Evolutionary conservation across 257 asterid species (phyloP).

Genomic region (Nicotiana benthamiana): DNA sequence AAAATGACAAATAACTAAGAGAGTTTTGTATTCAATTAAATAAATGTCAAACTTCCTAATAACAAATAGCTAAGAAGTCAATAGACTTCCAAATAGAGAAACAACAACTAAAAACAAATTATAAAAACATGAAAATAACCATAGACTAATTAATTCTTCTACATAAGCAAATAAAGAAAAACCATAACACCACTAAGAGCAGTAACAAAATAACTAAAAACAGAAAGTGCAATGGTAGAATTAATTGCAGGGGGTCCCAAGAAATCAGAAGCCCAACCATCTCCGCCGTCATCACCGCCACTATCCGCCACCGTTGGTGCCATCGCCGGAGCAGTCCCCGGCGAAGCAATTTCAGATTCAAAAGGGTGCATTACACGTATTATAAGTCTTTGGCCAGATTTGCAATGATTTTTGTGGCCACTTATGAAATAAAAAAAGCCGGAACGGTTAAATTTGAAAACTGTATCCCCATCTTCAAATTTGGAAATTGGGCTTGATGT

Average conservation of each 20-base stretch:
- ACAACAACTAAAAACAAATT: too few relatives aligned
- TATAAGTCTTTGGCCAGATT: slow-evolving; percentile 48
- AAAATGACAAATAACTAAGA: too few relatives aligned
- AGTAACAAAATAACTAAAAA: slow-evolving; percentile 24
- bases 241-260: slow-evolving; percentile 19
- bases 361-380: slow-evolving; percentile 60
- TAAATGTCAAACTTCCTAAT: too few relatives aligned
- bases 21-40: too few relatives aligned
- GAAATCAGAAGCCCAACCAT: slow-evolving; percentile 9
- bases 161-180: slow-evolving; percentile 23
- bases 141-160: background rate
- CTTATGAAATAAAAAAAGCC: slow-evolving; percentile 73
- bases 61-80: background rate
- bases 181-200: slow-evolving; percentile 21
- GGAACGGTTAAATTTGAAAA: slow-evolving; percentile 35
- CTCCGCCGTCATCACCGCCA: slow-evolving; percentile 10
- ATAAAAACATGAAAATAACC: background rate
- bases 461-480: slow-evolving; percentile 43
- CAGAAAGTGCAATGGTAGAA: slow-evolving; percentile 20
- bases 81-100: background rate
- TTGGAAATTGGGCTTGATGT: slow-evolving; percentile 40
- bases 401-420: slow-evolving; percentile 53
- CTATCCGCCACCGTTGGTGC: background rate
- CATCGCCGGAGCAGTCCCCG: slow-evolving; percentile 32
- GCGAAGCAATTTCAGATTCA: slow-evolving; percentile 21